A percentile compares a stretch with the other conserved stretches of the same genome.
Evolutionary conservation across 2,329 filamentous ascomycete species (phyloP).

Genomic region (Sporothrix sp.): DNA sequence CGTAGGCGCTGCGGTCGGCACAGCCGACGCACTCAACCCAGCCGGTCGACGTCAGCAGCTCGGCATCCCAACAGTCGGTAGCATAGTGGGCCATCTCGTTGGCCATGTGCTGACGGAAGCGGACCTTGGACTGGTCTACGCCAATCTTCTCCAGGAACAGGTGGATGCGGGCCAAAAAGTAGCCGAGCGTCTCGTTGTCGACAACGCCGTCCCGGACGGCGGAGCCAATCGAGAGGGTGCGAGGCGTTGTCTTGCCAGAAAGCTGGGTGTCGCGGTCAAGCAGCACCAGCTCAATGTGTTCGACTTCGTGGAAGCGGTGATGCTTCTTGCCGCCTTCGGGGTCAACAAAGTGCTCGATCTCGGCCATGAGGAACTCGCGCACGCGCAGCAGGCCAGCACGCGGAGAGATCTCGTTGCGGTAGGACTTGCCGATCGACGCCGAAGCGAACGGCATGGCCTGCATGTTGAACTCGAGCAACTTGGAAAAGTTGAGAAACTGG

Average conservation of each 20-base stretch:
- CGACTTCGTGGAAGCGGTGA: conserved; percentile 73
- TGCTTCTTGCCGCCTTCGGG: conserved; percentile 94
- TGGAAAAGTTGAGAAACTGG: conserved; percentile 89
- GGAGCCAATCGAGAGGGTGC: conserved; percentile 69
- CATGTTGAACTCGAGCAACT: conserved; percentile 94
- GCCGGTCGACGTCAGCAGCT: conserved; percentile 81
- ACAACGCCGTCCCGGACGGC: conserved; percentile 76
- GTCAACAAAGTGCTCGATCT: conserved; percentile 98
- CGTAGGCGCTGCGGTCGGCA: conserved; percentile 80
- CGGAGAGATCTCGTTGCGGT: conserved; percentile 96
- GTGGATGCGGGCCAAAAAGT: conserved; percentile 91
- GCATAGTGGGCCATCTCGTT: conserved; percentile 81
- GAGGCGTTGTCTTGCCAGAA: conserved; percentile 68
- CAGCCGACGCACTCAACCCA: conserved; percentile 99
- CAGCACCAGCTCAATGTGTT: conserved; percentile 72
- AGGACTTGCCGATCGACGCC: conserved; percentile 93
- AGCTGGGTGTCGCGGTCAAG: conserved; percentile 80
- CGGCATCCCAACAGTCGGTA: conserved; percentile 94
- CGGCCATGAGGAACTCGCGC: conserved; percentile 96
- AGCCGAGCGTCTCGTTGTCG: conserved; percentile 95
- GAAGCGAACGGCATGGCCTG: conserved; percentile 94
- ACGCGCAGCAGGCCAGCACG: conserved; percentile 84
- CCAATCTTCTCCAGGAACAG: conserved; percentile 84
- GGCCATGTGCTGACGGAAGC: conserved; percentile 93
- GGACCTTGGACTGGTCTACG: conserved; percentile 75